phyloP scores from a whole-genome alignment of 2,329 filamentous ascomycete species.

The Decorospora gaudefroyi region DNA sequence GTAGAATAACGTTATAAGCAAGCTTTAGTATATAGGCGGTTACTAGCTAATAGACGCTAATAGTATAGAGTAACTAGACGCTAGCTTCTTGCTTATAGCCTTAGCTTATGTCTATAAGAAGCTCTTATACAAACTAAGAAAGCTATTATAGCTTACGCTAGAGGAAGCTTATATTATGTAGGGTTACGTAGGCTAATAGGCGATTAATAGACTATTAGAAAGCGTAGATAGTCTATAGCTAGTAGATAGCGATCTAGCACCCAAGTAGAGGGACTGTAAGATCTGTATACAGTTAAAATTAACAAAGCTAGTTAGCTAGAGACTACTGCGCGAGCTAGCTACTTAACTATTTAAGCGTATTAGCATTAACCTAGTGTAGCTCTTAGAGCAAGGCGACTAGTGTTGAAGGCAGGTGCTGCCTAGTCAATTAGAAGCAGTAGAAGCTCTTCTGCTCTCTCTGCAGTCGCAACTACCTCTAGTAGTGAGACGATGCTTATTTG shows the following conservation, averaged over 20 bases:
- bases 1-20: constrained; percentile 4
- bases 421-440: constrained; percentile 2
- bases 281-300: constrained; percentile 5
- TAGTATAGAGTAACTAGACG: constrained; percentile 4
- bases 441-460: no score
- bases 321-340: background rate
- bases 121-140: background rate
- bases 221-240: constrained; percentile 2
- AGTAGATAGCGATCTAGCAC: background rate
- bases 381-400: no score
- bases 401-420: constrained; percentile 2
- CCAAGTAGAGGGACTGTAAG: background rate
- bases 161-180: constrained; percentile 2
- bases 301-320: constrained; percentile 1
- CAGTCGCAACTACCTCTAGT: no score
- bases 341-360: constrained; percentile 1
- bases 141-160: background rate
- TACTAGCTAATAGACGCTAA: constrained; percentile 12
- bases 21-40: constrained; percentile 9
- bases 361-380: constrained; percentile 1
- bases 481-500: no score
- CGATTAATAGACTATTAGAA: constrained; percentile 2
- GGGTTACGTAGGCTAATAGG: constrained; percentile 2
- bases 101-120: constrained; percentile 1
- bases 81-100: constrained; percentile 4